These are phyloP conservation scores for Butyriboletus appendiculatus DNA, from an alignment of 1,284 basidiomycete genomes.

Conservation along the genomic window DNA sequence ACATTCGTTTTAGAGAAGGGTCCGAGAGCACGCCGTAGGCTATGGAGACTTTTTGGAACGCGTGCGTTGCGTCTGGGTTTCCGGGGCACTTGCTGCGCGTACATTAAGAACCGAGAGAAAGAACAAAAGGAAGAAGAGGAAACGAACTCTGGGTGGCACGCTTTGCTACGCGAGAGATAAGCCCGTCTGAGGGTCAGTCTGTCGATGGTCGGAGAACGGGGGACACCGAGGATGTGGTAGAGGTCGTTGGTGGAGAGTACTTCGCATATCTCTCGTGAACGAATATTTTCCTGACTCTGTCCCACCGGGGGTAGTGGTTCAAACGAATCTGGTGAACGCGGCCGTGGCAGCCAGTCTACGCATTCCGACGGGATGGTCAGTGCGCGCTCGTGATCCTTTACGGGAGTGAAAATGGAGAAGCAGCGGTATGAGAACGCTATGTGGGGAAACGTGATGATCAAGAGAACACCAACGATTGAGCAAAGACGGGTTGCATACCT, in stretches of 20 bases:
- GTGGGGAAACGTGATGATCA: neutral
- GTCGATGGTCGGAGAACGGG: slow-evolving; percentile 54
- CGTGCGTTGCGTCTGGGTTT: slow-evolving; percentile 74
- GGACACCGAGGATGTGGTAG: slow-evolving; percentile 72
- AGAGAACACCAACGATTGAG: neutral
- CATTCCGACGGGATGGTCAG: slow-evolving; percentile 26
- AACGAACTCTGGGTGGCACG: slow-evolving; percentile 84
- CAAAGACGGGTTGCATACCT: slow-evolving; percentile 37
- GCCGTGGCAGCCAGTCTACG: slow-evolving; percentile 15
- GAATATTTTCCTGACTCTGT: slow-evolving; percentile 23
- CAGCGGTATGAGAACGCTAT: slow-evolving; percentile 60
- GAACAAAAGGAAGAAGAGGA: neutral
- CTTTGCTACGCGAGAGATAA: slow-evolving; percentile 72
- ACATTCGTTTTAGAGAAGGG: slow-evolving; percentile 65
- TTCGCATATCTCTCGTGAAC: slow-evolving; percentile 49
- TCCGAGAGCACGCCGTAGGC: slow-evolving; percentile 82
- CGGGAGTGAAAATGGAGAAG: slow-evolving; percentile 60
- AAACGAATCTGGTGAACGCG: slow-evolving; percentile 5
- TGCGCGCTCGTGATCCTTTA: slow-evolving; percentile 50
- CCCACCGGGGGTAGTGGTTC: neutral
- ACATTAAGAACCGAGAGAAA: slow-evolving; percentile 6
- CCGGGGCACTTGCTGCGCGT: slow-evolving; percentile 72
- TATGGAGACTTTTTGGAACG: slow-evolving; percentile 84
- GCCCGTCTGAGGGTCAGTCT: slow-evolving; percentile 68
- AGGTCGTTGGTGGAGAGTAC: slow-evolving; percentile 66